Conservation (phyloP, 495 filamentous ascomycete genomes). For the Penicillium daleae region DNA sequence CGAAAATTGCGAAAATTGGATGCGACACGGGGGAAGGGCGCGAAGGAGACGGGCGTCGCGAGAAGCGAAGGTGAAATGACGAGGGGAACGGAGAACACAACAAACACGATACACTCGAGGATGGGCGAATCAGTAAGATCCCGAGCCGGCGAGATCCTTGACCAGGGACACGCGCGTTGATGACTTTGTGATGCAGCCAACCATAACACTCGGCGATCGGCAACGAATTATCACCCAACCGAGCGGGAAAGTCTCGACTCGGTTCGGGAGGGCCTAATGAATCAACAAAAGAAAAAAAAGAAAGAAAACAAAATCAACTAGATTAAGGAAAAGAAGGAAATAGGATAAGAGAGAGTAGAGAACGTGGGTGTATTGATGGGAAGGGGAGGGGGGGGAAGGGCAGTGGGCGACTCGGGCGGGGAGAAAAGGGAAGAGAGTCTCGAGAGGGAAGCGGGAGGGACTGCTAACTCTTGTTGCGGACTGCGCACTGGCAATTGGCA, state of each 20-base stretch:
- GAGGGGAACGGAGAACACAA: conserved; percentile 14
- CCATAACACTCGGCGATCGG: conserved; percentile 30
- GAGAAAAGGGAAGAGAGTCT: conserved; percentile 29
- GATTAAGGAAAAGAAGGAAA: conserved; percentile 16
- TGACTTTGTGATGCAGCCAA: conserved; percentile 25
- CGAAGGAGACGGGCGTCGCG: conserved; percentile 20
- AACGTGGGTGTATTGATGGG: conserved; percentile 18
- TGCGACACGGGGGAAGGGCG: conserved; percentile 11
- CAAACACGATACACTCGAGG: conserved; percentile 25
- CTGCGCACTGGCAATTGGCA: conserved; percentile 23
- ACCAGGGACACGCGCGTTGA: conserved; percentile 23
- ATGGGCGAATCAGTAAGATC: conserved; percentile 28
- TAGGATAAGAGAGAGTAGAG: conserved; percentile 14
- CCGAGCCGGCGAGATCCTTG: conserved; percentile 20
- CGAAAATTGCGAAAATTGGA: conserved; percentile 18
- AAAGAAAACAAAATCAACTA: conserved; percentile 19
- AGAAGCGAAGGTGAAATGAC: conserved; percentile 18
- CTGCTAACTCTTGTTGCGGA: conserved; percentile 15
- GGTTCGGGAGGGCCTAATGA: conserved; percentile 1
- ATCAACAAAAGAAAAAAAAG: conserved; percentile 20
- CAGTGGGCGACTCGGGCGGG: conserved; percentile 32
- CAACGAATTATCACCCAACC: conserved; percentile 20
- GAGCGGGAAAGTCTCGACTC: conserved; percentile 3
- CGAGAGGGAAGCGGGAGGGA: conserved; percentile 17
- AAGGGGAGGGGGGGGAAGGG: conserved; percentile 18